A percentile compares a stretch with the other conserved stretches of the same genome.
Conservation (phyloP, 2,329 filamentous ascomycete genomes). For the Claviceps paspali region DNA sequence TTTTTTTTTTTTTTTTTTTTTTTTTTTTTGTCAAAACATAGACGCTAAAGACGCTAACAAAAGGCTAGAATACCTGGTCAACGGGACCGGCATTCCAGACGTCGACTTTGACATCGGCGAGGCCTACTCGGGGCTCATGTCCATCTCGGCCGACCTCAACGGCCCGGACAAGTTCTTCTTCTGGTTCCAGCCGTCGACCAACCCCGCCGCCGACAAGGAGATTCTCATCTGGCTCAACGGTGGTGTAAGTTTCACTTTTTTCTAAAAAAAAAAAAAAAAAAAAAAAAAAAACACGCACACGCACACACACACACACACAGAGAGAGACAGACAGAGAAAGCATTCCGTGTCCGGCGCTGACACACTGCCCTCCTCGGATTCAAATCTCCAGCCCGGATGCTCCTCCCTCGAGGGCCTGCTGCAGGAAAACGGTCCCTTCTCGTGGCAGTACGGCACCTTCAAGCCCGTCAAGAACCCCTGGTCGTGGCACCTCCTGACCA, state of each 20-base stretch:
- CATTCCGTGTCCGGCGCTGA: too few species aligned
- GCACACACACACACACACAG: neutral
- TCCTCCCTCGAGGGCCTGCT: slow-evolving; percentile 52
- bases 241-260: slow-evolving; percentile 17
- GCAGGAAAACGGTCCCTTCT: slow-evolving; percentile 62
- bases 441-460: slow-evolving; percentile 56
- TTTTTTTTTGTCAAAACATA: neutral
- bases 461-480: slow-evolving; percentile 51
- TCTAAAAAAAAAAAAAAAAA: too few species aligned
- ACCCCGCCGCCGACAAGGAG: slow-evolving; percentile 33
- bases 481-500: slow-evolving; percentile 37
- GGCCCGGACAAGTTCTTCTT: slow-evolving; percentile 28
- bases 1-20: neutral
- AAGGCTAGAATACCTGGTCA: slow-evolving; percentile 44
- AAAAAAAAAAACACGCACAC: too few species aligned
- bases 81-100: slow-evolving; percentile 45
- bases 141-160: slow-evolving; percentile 29
- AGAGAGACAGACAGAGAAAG: too few species aligned
- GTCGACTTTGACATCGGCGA: slow-evolving; percentile 49
- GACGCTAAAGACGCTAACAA: too few species aligned
- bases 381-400: slow-evolving; percentile 28
- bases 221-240: slow-evolving; percentile 49
- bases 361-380: too few species aligned
- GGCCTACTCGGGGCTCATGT: slow-evolving; percentile 40
- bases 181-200: slow-evolving; percentile 37